These are phyloP conservation scores for Tolypocladium inflatum DNA, from an alignment of 2,329 filamentous ascomycete genomes.

Conservation along the genomic window DNA sequence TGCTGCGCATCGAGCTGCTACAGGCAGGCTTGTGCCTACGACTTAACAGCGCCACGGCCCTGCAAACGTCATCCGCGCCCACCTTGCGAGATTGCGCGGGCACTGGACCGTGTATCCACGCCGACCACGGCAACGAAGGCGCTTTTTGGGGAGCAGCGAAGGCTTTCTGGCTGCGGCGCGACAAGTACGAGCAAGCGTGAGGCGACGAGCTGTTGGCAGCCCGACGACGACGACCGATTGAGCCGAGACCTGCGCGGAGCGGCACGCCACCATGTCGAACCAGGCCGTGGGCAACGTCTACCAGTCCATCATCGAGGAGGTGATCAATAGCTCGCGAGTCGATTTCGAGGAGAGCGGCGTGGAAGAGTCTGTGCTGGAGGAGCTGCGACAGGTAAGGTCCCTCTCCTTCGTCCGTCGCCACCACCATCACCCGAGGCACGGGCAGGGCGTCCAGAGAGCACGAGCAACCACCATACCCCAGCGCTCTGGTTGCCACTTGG, in stretches of 20 bases:
- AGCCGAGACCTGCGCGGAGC: not conserved
- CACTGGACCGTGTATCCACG: not conserved
- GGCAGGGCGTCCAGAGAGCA: not conserved
- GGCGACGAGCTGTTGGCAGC: not conserved
- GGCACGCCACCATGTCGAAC: slow-evolving; percentile 43
- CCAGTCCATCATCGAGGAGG: slow-evolving; percentile 66
- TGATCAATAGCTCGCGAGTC: slow-evolving; percentile 83
- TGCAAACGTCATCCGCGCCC: not conserved
- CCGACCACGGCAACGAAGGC: not conserved
- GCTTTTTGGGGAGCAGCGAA: not conserved
- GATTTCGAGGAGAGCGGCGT: slow-evolving; percentile 97
- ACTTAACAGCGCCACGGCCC: not conserved
- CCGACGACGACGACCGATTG: not conserved
- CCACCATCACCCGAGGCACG: not conserved
- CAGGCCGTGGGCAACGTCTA: slow-evolving; percentile 66
- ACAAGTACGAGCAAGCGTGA: not conserved
- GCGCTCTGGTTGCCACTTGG: not conserved
- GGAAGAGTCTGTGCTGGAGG: slow-evolving; percentile 75
- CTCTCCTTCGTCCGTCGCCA: not conserved
- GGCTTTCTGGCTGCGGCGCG: not conserved
- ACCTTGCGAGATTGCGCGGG: not conserved
- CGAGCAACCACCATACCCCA: not conserved
- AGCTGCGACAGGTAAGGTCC: slow-evolving; percentile 66
- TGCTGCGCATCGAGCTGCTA: not conserved
- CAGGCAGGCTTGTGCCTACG: not conserved